phyloP scores from a whole-genome alignment of 805 yeast species.

The Hanseniaspora taiwanica region DNA sequence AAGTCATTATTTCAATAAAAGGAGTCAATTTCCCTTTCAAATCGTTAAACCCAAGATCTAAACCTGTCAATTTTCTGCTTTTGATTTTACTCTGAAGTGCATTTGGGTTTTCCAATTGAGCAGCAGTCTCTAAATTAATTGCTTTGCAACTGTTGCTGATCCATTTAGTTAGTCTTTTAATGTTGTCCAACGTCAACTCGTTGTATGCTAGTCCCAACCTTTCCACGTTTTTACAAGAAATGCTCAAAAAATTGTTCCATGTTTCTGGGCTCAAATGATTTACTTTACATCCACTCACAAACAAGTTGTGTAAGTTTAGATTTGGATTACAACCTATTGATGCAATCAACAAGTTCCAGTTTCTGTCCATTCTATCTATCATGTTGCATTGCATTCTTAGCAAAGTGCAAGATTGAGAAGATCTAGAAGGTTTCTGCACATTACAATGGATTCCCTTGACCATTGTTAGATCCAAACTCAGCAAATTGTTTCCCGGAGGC shows the following conservation, averaged over 20 bases:
- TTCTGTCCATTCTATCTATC: conserved; percentile 50
- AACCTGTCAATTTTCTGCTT: conserved; percentile 32
- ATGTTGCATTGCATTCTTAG: conserved; percentile 26
- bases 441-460: conserved; percentile 26
- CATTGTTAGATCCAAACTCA: conserved; percentile 51
- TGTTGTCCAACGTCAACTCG: conserved; percentile 44
- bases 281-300: conserved; percentile 62
- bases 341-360: conserved; percentile 72
- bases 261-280: conserved; percentile 25
- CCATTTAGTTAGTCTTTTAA: conserved; percentile 49
- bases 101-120: conserved; percentile 17
- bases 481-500: conserved; percentile 33
- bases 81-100: background rate
- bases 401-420: conserved; percentile 16
- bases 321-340: conserved; percentile 60
- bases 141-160: conserved; percentile 19
- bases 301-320: conserved; percentile 18
- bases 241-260: conserved; percentile 44
- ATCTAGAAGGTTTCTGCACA: conserved; percentile 27
- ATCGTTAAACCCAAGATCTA: conserved; percentile 80
- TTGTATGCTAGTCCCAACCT: conserved; percentile 75
- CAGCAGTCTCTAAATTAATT: too few species aligned
- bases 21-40: conserved; percentile 25
- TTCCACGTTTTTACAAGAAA: conserved; percentile 43
- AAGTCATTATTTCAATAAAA: conserved; percentile 15